Percentiles rank a stretch among this genome's conserved stretches.
phyloP scores from a whole-genome alignment of 176 grass and related monocot species.

The Phyllostachys edulis region DNA sequence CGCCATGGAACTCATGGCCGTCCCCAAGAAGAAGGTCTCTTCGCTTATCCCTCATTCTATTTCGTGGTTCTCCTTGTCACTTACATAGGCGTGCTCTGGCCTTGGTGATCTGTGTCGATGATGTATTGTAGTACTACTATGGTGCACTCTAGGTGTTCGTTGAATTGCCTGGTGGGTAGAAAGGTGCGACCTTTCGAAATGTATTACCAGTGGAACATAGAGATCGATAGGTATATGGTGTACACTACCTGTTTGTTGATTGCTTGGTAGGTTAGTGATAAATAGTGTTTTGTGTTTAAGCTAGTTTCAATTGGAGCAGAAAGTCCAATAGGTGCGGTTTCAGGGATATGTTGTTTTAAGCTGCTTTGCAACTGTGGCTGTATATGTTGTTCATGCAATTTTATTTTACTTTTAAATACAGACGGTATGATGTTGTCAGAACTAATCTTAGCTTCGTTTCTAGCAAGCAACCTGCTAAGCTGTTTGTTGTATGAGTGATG shows the following conservation, averaged over 20 bases:
- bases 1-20: conserved; percentile 80
- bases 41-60: conserved; percentile 9
- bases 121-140: background rate
- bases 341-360: background rate
- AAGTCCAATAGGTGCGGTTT: background rate
- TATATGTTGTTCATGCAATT: background rate
- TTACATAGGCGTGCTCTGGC: background rate
- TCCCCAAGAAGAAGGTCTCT: conserved; percentile 80
- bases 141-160: conserved; percentile 36
- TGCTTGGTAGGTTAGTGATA: conserved; percentile 1
- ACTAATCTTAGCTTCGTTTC: background rate
- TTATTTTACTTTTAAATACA: background rate
- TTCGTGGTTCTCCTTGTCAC: background rate
- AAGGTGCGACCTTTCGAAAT: background rate
- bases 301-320: background rate
- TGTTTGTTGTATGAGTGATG: background rate
- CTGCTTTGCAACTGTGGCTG: background rate
- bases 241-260: background rate
- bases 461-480: background rate
- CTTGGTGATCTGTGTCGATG: background rate
- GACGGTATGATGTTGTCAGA: background rate
- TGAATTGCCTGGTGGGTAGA: conserved; percentile 7
- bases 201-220: background rate
- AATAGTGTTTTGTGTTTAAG: background rate
- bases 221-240: background rate